Evolutionary conservation across 2,329 filamentous ascomycete genomes (phyloP).

Genomic region (Verticillium zaregamsianum): DNA sequence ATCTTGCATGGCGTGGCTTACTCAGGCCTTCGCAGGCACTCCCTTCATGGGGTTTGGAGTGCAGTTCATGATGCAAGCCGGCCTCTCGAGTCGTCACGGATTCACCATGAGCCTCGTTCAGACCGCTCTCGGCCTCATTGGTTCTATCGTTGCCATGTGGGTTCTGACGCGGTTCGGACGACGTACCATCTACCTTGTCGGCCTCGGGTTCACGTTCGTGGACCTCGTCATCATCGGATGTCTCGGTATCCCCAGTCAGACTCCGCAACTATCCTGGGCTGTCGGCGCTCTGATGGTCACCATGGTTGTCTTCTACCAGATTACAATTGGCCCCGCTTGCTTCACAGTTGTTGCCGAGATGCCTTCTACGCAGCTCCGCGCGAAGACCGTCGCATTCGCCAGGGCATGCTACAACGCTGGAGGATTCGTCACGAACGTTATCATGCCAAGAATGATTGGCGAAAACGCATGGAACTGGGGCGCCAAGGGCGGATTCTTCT

Average conservation of each 20-base stretch:
- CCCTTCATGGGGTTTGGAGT: slow-evolving; percentile 28
- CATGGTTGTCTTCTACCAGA: slow-evolving; percentile 21
- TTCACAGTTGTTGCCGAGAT: slow-evolving; percentile 28
- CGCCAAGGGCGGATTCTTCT: slow-evolving; percentile 31
- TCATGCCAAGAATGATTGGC: slow-evolving; percentile 10
- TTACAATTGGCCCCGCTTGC: slow-evolving; percentile 28
- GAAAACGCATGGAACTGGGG: slow-evolving; percentile 19
- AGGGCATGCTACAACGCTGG: slow-evolving; percentile 23
- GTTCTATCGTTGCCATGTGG: slow-evolving; percentile 34
- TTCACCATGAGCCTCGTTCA: slow-evolving; percentile 23
- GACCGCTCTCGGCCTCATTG: slow-evolving; percentile 31
- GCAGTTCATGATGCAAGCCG: slow-evolving; percentile 30
- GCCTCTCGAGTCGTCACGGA: slow-evolving; percentile 18
- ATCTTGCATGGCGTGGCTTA: slow-evolving; percentile 23
- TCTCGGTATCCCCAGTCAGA: slow-evolving; percentile 17
- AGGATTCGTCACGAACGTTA: slow-evolving; percentile 15
- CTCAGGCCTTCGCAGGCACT: slow-evolving; percentile 22
- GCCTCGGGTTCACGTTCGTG: slow-evolving; percentile 30
- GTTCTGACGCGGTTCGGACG: slow-evolving; percentile 36
- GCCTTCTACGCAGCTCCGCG: slow-evolving; percentile 27
- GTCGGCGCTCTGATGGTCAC: slow-evolving; percentile 22
- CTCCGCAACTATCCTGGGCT: slow-evolving; percentile 23
- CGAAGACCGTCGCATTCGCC: slow-evolving; percentile 25
- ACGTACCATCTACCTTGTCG: slow-evolving; percentile 33
- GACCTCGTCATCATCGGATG: slow-evolving; percentile 23